Percentiles rank a stretch among this genome's conserved stretches.
phyloP scores from a whole-genome alignment of 495 filamentous ascomycete species.

The Penicillium parvum region DNA sequence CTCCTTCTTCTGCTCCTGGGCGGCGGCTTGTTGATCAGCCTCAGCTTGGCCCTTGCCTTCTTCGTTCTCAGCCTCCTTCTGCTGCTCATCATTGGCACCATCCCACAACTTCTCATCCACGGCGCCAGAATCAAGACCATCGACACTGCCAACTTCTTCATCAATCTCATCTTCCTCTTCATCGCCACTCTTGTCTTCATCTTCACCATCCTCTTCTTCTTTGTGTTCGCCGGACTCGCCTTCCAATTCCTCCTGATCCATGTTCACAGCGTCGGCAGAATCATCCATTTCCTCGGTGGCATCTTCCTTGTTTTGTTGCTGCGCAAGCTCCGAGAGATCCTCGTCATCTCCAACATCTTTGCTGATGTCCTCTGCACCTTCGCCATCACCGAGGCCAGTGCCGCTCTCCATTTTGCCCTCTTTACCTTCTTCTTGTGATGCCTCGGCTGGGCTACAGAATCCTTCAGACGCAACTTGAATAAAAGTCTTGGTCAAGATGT shows the following conservation, averaged over 20 bases:
- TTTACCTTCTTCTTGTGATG: constrained; percentile 61
- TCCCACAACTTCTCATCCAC: constrained; percentile 99
- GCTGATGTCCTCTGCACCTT: constrained; percentile 94
- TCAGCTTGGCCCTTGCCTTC: constrained; percentile 59
- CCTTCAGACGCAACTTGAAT: constrained; percentile 72
- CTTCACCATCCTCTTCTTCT: constrained; percentile 68
- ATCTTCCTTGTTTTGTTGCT: constrained; percentile 62
- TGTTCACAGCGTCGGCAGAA: constrained; percentile 84
- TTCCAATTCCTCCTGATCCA: constrained; percentile 79
- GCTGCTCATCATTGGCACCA: constrained; percentile 67
- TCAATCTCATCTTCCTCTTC: constrained; percentile 69
- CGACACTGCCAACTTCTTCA: constrained; percentile 83
- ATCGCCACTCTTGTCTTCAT: constrained; percentile 44
- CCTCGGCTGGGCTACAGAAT: constrained; percentile 84
- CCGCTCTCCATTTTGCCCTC: constrained; percentile 78
- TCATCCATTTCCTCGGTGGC: constrained; percentile 61
- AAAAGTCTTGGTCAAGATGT: constrained; percentile 70
- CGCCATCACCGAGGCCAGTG: constrained; percentile 94
- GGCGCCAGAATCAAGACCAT: constrained; percentile 80
- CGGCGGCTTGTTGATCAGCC: constrained; percentile 61
- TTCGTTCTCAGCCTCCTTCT: constrained; percentile 79
- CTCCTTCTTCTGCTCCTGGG: constrained; percentile 52
- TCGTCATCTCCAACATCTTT: constrained; percentile 94
- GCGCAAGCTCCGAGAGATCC: constrained; percentile 85
- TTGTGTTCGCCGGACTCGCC: constrained; percentile 39